Base-by-base conservation (phyloP, 768 basidiomycete genomes). In the Boletus barrowsii region DNA sequence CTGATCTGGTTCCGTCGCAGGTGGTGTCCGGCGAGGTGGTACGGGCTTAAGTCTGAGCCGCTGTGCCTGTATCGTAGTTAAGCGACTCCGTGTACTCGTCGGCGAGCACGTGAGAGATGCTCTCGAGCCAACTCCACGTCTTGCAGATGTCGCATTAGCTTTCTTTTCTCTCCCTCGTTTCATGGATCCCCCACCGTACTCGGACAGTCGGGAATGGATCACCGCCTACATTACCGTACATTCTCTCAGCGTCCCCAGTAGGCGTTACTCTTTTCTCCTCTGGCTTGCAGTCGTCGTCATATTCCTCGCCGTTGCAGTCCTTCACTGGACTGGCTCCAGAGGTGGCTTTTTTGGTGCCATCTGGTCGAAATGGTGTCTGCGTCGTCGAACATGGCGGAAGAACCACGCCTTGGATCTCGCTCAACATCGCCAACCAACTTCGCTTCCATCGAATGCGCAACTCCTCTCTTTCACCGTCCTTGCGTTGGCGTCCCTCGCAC, bases 391-490 rank as follows among this genome's bases (percentile, higher is more conserved):
- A n/a, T 82, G 80, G 76, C 72, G 81, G 42, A 80, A 79, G 63
- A 76, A 75, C 49, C 75, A 75, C 40, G 62, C 72, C 44, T 58
- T 79, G 47, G 64, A 73, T 43, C 59, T 67, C 46, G 73, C 74
- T 50, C 60, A 59, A 54, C 63, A 73, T 55, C 72, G 62, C 46
- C 77, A 80, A 49, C 77, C 80, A 5, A 47, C 64, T 17, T 72
- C 79, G 8, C 65, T 86, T 4, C 86, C 87, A 3, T 81, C 86
- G 46, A 84, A 90, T 61, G 80, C 81, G 0, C 82, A 87, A 59
- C 70, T 89, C 17, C 72, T 87, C 48, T 73, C 73, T 2, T 63
- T 87, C 40, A 49, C 67, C 44, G 58, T 79, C 24, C 65, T 90
- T 32, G 63, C 76, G 26, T 60, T 75, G 42, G 67, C 73, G 17